These are phyloP conservation scores for Tephrocybe sp. DNA, from an alignment of 768 basidiomycete genomes.

Conservation along the genomic window DNA sequence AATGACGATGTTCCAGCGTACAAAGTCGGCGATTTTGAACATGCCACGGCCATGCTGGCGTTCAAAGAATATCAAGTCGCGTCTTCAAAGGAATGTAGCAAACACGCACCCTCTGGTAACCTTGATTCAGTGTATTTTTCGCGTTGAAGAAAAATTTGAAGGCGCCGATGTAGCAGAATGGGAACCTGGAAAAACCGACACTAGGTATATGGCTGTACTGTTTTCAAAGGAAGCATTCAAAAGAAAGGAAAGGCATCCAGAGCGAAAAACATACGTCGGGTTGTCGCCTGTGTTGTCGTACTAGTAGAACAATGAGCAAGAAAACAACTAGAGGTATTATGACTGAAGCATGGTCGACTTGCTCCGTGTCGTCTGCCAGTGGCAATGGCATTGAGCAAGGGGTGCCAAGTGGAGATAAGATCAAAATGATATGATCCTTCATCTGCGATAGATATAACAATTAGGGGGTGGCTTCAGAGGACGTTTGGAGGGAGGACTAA, in stretches of 20 bases:
- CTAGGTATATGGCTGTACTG: conserved; percentile 27
- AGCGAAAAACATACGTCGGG: conserved; percentile 4
- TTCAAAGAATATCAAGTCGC: neutral
- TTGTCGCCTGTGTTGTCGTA: neutral
- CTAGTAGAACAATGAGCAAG: neutral
- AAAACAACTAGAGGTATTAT: conserved; percentile 2
- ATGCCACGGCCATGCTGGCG: neutral
- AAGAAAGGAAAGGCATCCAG: too few relatives aligned
- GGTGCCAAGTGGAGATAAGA: conserved; percentile 9
- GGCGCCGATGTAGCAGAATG: conserved; percentile 22
- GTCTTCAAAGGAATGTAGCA: neutral
- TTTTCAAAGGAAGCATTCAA: neutral
- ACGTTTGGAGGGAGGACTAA: too few relatives aligned
- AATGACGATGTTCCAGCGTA: conserved; percentile 23
- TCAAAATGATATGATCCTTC: conserved; percentile 4
- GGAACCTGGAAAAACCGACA: conserved; percentile 16
- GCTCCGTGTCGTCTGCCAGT: conserved; percentile 2
- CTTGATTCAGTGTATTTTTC: conserved; percentile 3
- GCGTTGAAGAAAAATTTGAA: conserved; percentile 15
- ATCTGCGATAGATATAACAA: neutral
- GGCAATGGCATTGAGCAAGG: neutral
- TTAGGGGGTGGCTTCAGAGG: conserved; percentile 4
- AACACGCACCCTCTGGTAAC: conserved; percentile 11
- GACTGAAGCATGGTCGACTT: conserved; percentile 8
- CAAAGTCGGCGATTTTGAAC: conserved; percentile 27